A percentile compares a stretch with the other conserved stretches of the same genome.
These are phyloP conservation scores for Aspergillus quadrilineatus DNA, from an alignment of 2,329 filamentous ascomycete genomes.

Conservation along the genomic window DNA sequence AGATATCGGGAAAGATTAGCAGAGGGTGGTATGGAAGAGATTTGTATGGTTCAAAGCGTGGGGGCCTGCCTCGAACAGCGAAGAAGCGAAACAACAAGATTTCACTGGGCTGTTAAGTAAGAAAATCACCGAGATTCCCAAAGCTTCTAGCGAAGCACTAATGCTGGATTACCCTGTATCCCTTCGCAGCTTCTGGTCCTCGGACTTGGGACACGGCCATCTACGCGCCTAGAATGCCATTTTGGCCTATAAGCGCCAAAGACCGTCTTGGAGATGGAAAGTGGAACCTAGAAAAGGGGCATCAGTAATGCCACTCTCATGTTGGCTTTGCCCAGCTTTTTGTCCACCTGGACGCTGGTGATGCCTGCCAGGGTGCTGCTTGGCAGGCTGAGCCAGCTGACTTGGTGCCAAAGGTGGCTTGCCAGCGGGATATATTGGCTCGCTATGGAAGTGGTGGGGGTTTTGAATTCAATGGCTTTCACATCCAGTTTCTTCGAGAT, in stretches of 20 bases:
- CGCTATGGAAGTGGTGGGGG: background rate
- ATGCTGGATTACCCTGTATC: background rate
- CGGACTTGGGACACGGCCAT: background rate
- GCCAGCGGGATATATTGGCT: background rate
- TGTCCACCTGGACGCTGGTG: background rate
- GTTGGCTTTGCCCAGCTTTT: background rate
- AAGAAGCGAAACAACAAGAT: background rate
- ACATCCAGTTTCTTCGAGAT: background rate
- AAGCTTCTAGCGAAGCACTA: background rate
- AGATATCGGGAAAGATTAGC: background rate
- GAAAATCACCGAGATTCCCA: background rate
- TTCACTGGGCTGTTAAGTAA: background rate
- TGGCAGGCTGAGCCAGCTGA: background rate
- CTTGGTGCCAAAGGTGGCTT: background rate
- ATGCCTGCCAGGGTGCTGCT: background rate
- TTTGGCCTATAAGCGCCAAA: background rate
- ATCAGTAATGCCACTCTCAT: background rate
- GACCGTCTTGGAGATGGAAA: background rate
- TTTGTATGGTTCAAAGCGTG: background rate
- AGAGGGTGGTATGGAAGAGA: background rate
- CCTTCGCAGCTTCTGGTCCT: background rate
- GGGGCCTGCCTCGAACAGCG: background rate
- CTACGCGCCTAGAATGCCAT: conserved; percentile 7
- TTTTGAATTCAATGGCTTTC: no score
- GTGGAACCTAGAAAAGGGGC: background rate